Evolutionary conservation across 306 rosid genomes (phyloP), one percentile per base, ranked within the genome.

Genomic region (Prunus dulcis): DNA sequence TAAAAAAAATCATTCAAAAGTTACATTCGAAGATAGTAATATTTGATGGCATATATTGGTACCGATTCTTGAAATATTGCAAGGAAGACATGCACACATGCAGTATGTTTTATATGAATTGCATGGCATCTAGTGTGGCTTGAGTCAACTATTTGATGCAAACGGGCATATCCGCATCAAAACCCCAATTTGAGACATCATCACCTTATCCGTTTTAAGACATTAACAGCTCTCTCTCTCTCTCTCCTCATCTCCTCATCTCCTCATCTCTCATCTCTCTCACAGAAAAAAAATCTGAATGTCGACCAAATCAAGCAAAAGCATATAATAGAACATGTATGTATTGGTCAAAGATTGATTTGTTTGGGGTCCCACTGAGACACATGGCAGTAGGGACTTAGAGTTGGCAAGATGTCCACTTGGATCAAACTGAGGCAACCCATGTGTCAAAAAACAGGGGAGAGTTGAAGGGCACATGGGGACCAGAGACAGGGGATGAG

Each of bases 351-450:
- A 76, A 62, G 20, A 62, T 55, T 60, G 34, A 60, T 47, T 11
- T 13, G 12, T 38, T 6, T 38, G 6, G 43, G 43, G 43, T 38
- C 43, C 43, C 43, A 7, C 9, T 38, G 46, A 7, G 22, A 84
- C 76, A 87, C 64, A 80, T 77, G 89, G 82, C 76, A 14, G 9
- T 18, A 57, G n/a, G 76, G 82, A 58, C 55, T 84, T 55, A 73
- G 88, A 80, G 77, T 71, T 77, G 81, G 80, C 72, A 84, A 77
- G 52, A 73, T 71, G 86, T 81, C 84, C 85, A 81, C 69, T 71
- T 85, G 87, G 84, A 64, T 0, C 69, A 58, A 46, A 64, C 43
- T 12, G 64, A 64, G 55, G 56, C 62, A 66, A 5, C 22, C 67
- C 78, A 76, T 73, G 72, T 78, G 79, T 78, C 76, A 30, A 38